A percentile compares a stretch with the other conserved stretches of the same genome.
Conservation (phyloP, 345 rosid genomes). For the Gossypium arboreum region DNA sequence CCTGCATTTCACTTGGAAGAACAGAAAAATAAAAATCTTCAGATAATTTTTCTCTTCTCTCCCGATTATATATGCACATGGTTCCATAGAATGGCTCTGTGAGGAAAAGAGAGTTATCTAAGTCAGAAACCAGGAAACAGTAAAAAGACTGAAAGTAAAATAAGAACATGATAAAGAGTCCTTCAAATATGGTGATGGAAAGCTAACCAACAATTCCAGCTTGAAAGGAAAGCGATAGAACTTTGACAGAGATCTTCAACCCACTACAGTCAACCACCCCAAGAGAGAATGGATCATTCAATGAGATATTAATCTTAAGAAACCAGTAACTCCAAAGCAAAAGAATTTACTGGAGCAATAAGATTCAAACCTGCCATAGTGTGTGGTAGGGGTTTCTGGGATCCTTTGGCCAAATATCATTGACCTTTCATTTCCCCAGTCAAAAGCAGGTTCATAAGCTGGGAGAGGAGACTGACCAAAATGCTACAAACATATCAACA, state of each 20-base stretch:
- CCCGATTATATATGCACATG: constrained; percentile 80
- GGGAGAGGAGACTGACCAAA: constrained; percentile 92
- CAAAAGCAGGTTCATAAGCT: constrained; percentile 99
- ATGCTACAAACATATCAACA: constrained; percentile 48
- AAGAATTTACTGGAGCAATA: not conserved
- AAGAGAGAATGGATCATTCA: constrained; percentile 13
- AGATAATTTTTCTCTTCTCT: constrained; percentile 90
- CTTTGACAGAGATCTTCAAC: constrained; percentile 91
- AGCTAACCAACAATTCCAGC: constrained; percentile 86
- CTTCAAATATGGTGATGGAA: not conserved
- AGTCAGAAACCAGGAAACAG: constrained; percentile 24
- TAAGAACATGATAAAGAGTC: not conserved
- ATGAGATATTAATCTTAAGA: not conserved
- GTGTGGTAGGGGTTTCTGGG: constrained; percentile 66
- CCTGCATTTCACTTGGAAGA: constrained; percentile 68
- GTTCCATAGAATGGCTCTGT: constrained; percentile 96
- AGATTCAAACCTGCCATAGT: constrained; percentile 56
- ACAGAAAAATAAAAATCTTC: constrained; percentile 84
- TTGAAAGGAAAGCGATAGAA: constrained; percentile 78
- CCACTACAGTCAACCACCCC: constrained; percentile 51
- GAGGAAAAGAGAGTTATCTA: constrained; percentile 25
- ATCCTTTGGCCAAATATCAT: constrained; percentile 88
- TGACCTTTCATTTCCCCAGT: constrained; percentile 96
- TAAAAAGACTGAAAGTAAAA: constrained; percentile 14
- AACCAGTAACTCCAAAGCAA: not conserved